A percentile compares a stretch with the other conserved stretches of the same genome.
These are phyloP conservation scores for Beauveria rudraprayagi DNA, from an alignment of 2,329 filamentous ascomycete species.

Conservation along the genomic window DNA sequence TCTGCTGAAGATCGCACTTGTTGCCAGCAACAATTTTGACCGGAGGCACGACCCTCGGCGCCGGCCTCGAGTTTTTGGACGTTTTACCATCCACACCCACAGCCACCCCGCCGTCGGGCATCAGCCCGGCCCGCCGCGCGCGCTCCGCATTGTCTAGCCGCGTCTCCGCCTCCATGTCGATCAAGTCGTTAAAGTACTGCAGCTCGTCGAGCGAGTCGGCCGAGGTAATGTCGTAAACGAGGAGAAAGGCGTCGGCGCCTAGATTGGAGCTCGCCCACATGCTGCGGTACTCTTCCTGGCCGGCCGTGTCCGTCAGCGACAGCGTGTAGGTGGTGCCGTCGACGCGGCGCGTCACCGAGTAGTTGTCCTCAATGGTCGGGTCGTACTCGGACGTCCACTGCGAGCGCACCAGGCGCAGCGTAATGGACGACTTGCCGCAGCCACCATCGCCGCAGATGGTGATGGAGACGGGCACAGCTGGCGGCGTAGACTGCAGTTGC, in stretches of 20 bases:
- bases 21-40: constrained; percentile 81
- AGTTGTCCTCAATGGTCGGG: constrained; percentile 76
- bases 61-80: too few species aligned
- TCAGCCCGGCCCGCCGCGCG: constrained; percentile 34
- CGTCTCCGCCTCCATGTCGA: constrained; percentile 73
- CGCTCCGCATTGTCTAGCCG: constrained; percentile 54
- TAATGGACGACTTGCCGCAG: constrained; percentile 79
- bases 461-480: constrained; percentile 50
- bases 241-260: constrained; percentile 70
- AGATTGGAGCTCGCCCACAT: constrained; percentile 79
- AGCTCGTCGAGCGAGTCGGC: constrained; percentile 60
- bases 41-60: constrained; percentile 50
- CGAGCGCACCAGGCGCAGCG: constrained; percentile 70
- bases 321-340: constrained; percentile 77
- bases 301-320: constrained; percentile 72
- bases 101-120: constrained; percentile 16
- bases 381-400: constrained; percentile 82
- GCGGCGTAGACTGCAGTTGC: neutral
- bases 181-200: constrained; percentile 72
- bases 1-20: constrained; percentile 73
- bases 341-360: constrained; percentile 71
- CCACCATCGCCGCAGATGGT: constrained; percentile 83
- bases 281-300: constrained; percentile 83
- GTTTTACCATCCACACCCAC: too few species aligned
- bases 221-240: constrained; percentile 82